Evolutionary conservation across 2,329 filamentous ascomycete genomes (phyloP).

Genomic region (Scopulariopsis brevicaulis): DNA sequence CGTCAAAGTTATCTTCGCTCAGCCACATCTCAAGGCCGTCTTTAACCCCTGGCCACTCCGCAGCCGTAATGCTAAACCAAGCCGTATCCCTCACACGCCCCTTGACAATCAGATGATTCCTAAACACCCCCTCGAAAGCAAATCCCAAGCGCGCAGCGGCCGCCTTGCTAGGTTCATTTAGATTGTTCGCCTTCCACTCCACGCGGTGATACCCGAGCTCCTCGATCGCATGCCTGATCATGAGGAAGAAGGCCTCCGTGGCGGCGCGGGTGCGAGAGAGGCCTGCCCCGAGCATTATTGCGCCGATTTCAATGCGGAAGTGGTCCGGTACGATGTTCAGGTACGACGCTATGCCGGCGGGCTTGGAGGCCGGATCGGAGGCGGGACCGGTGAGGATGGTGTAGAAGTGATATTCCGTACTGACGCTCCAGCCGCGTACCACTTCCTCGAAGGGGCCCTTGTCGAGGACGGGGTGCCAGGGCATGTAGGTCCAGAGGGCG

Average conservation of each 20-base stretch:
- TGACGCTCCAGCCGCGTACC: constrained; percentile 12
- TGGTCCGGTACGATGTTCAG: constrained; percentile 35
- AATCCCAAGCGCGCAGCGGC: constrained; percentile 50
- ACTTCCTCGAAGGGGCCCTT: constrained; percentile 9
- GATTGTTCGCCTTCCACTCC: constrained; percentile 52
- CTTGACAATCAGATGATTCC: constrained; percentile 47
- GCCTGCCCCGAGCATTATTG: constrained; percentile 34
- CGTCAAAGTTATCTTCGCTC: constrained; percentile 40
- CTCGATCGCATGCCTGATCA: constrained; percentile 42
- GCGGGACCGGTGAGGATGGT: constrained; percentile 24
- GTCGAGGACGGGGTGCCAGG: constrained; percentile 12
- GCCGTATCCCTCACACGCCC: constrained; percentile 45
- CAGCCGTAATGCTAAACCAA: constrained; percentile 47
- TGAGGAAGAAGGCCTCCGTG: constrained; percentile 46
- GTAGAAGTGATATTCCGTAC: constrained; percentile 27
- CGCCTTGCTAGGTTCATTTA: constrained; percentile 40
- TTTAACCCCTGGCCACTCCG: constrained; percentile 42
- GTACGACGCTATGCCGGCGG: constrained; percentile 29
- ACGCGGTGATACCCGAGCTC: constrained; percentile 41
- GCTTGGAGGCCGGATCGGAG: constrained; percentile 14
- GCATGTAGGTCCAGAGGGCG: constrained; percentile 22
- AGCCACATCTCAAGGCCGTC: constrained; percentile 42
- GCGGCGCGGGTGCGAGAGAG: constrained; percentile 42
- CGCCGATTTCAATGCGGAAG: constrained; percentile 44
- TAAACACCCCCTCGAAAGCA: constrained; percentile 44